Evolutionary conservation across 257 asterid genomes (phyloP).

Genomic region (Rhazya stricta): DNA sequence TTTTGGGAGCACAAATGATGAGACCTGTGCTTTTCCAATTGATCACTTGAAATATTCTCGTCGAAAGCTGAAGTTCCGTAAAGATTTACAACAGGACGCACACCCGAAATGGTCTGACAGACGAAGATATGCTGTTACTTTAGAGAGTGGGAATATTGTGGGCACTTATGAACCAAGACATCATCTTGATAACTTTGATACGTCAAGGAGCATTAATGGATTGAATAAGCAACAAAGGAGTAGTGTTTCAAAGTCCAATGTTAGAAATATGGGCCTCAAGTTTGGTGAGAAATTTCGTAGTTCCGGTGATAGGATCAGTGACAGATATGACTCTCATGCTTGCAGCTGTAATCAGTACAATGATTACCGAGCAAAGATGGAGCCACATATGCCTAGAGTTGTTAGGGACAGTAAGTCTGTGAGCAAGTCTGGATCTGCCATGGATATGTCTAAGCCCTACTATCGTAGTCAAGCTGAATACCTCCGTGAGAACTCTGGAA

Average conservation of each 20-base stretch:
- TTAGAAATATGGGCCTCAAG: constrained; percentile 52
- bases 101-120: constrained; percentile 56
- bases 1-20: constrained; percentile 36
- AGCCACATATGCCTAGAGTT: constrained; percentile 35
- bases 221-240: constrained; percentile 45
- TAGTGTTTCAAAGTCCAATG: constrained; percentile 42
- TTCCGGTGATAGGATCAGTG: constrained; percentile 42
- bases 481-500: constrained; percentile 45
- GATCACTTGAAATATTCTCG: constrained; percentile 53
- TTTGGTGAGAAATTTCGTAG: constrained; percentile 48
- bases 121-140: constrained; percentile 36
- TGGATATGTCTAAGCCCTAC: constrained; percentile 63
- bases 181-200: constrained; percentile 51
- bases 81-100: constrained; percentile 48
- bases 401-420: constrained; percentile 43
- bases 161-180: constrained; percentile 53
- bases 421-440: constrained; percentile 40
- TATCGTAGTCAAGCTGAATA: constrained; percentile 47
- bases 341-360: constrained; percentile 67
- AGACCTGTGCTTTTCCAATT: constrained; percentile 32
- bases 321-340: constrained; percentile 46
- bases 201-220: constrained; percentile 43
- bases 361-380: constrained; percentile 58
- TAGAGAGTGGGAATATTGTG: constrained; percentile 41
- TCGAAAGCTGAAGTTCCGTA: constrained; percentile 57